phyloP scores from a whole-genome alignment of 768 basidiomycete species.

The Mycena pura region DNA sequence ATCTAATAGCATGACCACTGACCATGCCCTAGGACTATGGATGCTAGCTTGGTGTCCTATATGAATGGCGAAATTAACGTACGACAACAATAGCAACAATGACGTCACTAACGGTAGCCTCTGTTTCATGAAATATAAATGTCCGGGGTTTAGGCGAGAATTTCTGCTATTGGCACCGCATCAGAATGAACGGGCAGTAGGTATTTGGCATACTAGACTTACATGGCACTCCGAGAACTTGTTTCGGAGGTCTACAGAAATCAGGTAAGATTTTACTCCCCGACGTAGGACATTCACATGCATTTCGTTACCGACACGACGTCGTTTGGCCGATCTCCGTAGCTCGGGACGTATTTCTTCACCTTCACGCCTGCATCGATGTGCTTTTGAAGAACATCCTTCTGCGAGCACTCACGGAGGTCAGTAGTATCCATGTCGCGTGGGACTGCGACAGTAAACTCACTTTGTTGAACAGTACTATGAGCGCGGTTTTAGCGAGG shows the following conservation, averaged over 20 bases:
- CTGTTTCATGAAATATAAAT: slow-evolving; percentile 74
- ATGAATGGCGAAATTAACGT: neutral
- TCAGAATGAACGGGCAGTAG: neutral
- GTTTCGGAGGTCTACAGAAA: slow-evolving; percentile 51
- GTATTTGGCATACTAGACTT: slow-evolving; percentile 15
- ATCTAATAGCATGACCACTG: too few relatives aligned
- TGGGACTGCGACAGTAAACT: neutral
- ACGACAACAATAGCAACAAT: neutral
- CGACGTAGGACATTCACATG: slow-evolving; percentile 35
- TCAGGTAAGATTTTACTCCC: neutral
- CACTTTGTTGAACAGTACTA: slow-evolving; percentile 65
- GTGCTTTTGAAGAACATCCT: slow-evolving; percentile 54
- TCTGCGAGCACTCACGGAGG: slow-evolving; percentile 37
- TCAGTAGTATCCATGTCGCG: neutral
- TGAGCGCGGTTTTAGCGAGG: slow-evolving; percentile 55
- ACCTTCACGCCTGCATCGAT: slow-evolving; percentile 56
- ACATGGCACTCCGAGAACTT: slow-evolving; percentile 58
- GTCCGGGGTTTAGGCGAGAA: slow-evolving; percentile 57
- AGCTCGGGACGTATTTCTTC: slow-evolving; percentile 63
- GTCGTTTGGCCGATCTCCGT: slow-evolving; percentile 69
- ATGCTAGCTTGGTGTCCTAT: slow-evolving; percentile 52
- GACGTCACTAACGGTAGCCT: slow-evolving; percentile 62
- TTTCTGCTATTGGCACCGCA: slow-evolving; percentile 41
- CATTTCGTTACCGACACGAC: slow-evolving; percentile 59
- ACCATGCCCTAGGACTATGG: slow-evolving; percentile 45